Evolutionary conservation across 208 protist genomes (phyloP).

Genomic region (Trypanosoma melophagium): DNA sequence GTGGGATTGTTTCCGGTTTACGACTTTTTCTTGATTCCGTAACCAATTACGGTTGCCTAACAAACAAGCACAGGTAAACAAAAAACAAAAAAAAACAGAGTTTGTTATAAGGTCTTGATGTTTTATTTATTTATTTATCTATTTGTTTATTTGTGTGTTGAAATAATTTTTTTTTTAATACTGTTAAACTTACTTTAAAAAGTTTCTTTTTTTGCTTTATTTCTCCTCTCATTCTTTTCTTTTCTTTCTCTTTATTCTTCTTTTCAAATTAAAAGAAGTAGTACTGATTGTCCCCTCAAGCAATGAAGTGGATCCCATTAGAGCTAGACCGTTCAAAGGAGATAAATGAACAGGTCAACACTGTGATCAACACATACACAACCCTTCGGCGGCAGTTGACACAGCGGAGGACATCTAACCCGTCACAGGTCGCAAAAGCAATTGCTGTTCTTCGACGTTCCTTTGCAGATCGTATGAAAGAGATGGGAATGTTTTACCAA

Average conservation of each 20-base stretch:
- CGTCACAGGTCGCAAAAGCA: conserved; percentile 15
- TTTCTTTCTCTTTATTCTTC: conserved; percentile 3
- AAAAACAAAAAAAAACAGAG: too few relatives aligned
- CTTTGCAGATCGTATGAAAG: conserved; percentile 17
- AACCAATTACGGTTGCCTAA: too few relatives aligned
- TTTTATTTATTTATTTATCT: too few relatives aligned
- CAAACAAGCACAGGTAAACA: too few relatives aligned
- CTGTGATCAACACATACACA: conserved; percentile 24
- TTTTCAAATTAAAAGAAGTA: neutral
- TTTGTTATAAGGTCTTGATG: too few relatives aligned
- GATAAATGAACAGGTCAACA: conserved; percentile 26
- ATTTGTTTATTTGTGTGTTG: too few relatives aligned
- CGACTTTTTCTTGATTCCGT: too few relatives aligned
- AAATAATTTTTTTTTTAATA: too few relatives aligned
- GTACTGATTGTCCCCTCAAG: neutral
- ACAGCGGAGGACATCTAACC: conserved; percentile 7
- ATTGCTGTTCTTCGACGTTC: conserved; percentile 19
- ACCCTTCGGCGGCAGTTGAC: conserved; percentile 21
- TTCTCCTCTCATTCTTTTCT: conserved; percentile 16
- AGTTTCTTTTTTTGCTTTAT: too few relatives aligned
- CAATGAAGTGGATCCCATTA: conserved; percentile 25
- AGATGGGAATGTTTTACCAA: conserved; percentile 27
- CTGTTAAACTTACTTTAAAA: too few relatives aligned
- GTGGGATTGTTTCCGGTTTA: too few relatives aligned
- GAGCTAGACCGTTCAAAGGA: conserved; percentile 11